These are phyloP conservation scores for Thielaviopsis euricoi DNA, from an alignment of 2,329 filamentous ascomycete species.

Conservation along the genomic window DNA sequence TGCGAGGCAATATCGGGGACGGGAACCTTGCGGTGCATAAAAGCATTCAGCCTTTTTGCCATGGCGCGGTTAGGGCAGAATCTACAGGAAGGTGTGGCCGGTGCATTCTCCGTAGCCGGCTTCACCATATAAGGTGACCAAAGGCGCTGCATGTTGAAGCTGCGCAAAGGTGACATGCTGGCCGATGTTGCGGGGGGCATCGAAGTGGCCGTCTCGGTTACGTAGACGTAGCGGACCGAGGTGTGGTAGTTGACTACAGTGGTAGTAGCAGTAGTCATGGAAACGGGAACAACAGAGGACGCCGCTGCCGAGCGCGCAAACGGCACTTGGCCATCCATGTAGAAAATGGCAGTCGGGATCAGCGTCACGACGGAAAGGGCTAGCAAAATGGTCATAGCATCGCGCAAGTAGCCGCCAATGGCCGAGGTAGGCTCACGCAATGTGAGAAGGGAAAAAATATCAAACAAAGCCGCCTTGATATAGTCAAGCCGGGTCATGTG, in stretches of 20 bases:
- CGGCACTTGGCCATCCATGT: background rate
- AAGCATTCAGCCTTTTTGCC: background rate
- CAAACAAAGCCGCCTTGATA: background rate
- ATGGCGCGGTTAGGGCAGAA: background rate
- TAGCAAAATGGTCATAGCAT: background rate
- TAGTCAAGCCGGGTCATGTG: background rate
- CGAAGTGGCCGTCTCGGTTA: conserved; percentile 6
- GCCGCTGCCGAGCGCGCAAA: background rate
- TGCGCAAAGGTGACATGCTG: background rate
- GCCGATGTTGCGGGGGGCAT: background rate
- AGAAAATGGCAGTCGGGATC: background rate
- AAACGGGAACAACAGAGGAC: background rate
- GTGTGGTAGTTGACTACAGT: conserved; percentile 10
- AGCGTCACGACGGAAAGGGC: background rate
- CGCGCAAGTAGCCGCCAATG: background rate
- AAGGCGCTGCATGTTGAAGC: background rate
- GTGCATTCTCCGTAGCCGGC: conserved; percentile 8
- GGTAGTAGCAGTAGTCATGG: conserved; percentile 3
- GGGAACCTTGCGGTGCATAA: background rate
- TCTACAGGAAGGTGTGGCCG: background rate
- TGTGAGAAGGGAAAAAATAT: background rate
- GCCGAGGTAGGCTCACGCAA: background rate
- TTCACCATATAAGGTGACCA: conserved; percentile 5
- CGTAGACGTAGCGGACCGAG: conserved; percentile 6
- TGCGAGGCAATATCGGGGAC: background rate